These are phyloP conservation scores for Dipteronia dyeriana DNA, from an alignment of 345 rosid species.

Conservation along the genomic window DNA sequence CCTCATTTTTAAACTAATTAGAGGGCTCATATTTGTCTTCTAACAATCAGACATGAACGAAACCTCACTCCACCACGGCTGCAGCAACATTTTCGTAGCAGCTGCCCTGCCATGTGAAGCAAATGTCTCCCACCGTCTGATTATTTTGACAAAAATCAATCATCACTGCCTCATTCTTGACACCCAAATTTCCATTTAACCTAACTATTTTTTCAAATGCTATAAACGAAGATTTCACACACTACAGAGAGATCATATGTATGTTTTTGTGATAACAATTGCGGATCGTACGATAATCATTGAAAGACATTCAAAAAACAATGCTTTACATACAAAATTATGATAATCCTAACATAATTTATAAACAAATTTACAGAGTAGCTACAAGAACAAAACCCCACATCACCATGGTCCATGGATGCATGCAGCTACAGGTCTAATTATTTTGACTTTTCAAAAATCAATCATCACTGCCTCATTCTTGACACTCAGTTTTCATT, in stretches of 20 bases:
- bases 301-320: not conserved
- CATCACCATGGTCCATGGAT: not conserved
- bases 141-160: not conserved
- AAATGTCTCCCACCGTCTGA: constrained; percentile 1
- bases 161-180: constrained; percentile 17
- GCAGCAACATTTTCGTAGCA: not conserved
- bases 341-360: too few species aligned
- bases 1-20: not conserved
- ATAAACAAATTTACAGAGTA: too few species aligned
- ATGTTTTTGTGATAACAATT: too few species aligned
- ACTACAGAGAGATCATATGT: too few species aligned
- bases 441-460: not conserved
- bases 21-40: constrained; percentile 14
- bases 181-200: too few species aligned
- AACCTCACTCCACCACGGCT: constrained; percentile 4
- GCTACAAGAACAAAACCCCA: not conserved
- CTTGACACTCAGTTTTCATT: not conserved
- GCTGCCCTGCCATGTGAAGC: constrained; percentile 15
- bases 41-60: not conserved
- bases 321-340: not conserved
- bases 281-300: not conserved
- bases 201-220: too few species aligned
- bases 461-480: constrained; percentile 18
- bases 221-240: too few species aligned
- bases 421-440: constrained; percentile 6